Evolutionary conservation across 257 asterid genomes (phyloP).

Genomic region (Fraxinus excelsior): DNA sequence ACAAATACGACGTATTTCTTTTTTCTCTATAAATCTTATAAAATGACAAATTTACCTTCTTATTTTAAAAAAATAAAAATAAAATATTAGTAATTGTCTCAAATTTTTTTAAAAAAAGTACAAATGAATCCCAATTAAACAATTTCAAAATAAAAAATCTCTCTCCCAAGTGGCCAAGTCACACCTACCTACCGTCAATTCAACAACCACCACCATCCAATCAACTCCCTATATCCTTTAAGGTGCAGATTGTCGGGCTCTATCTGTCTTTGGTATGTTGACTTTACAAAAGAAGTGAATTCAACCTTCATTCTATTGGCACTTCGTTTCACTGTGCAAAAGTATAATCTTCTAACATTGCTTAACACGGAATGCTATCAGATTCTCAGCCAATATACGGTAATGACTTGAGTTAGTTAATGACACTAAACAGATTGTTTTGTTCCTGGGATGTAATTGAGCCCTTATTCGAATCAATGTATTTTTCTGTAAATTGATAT

Average conservation of each 20-base stretch:
- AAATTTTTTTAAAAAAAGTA: too few species aligned
- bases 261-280: slow-evolving; percentile 55
- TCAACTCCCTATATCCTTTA: slow-evolving; percentile 43
- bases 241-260: slow-evolving; percentile 47
- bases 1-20: too few species aligned
- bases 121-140: too few species aligned
- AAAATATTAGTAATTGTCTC: too few species aligned
- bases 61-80: too few species aligned
- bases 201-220: too few species aligned
- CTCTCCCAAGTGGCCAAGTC: too few species aligned
- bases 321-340: neutral
- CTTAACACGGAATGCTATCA: neutral
- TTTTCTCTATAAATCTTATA: too few species aligned
- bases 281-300: slow-evolving; percentile 41
- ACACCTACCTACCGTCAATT: too few species aligned
- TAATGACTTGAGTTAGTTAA: neutral
- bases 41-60: too few species aligned
- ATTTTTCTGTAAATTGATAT: neutral
- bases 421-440: too few species aligned
- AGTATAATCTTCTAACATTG: neutral
- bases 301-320: neutral
- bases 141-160: too few species aligned
- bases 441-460: neutral
- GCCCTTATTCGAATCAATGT: neutral
- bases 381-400: neutral